A percentile compares a stretch with the other conserved stretches of the same genome.
phyloP scores from a whole-genome alignment of 2,329 filamentous ascomycete species.

The Colletotrichum falcatum region DNA sequence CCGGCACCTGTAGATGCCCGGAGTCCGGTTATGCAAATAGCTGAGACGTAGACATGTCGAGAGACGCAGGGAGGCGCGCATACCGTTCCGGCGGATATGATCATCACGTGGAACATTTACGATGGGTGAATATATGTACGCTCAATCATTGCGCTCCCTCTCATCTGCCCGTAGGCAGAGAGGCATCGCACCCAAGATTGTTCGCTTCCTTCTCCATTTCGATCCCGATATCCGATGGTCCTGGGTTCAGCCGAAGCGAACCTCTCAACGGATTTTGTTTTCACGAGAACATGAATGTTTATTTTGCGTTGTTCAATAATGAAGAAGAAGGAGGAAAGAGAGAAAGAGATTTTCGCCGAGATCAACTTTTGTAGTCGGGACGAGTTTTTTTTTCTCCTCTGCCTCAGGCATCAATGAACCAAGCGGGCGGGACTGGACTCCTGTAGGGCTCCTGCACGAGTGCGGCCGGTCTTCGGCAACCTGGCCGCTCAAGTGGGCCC shows the following conservation, averaged over 20 bases:
- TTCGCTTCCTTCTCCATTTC: constrained; percentile 67
- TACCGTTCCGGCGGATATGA: not conserved
- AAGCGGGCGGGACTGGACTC: not conserved
- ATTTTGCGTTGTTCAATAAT: constrained; percentile 62
- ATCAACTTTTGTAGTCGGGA: constrained; percentile 32
- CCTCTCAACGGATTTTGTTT: constrained; percentile 58
- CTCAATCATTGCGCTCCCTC: constrained; percentile 71
- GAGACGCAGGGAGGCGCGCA: rapidly evolving
- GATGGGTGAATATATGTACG: constrained; percentile 56
- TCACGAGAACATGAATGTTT: constrained; percentile 55
- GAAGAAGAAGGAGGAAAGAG: constrained; percentile 47
- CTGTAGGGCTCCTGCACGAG: constrained; percentile 2
- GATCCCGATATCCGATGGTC: constrained; percentile 61
- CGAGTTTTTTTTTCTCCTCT: constrained; percentile 25
- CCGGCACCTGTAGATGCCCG: constrained; percentile 37
- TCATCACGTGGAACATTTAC: not conserved
- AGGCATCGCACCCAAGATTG: constrained; percentile 72
- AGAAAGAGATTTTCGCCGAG: constrained; percentile 28
- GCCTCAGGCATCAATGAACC: constrained; percentile 27
- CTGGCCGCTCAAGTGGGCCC: constrained; percentile 29
- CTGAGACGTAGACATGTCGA: not conserved
- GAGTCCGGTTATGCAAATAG: not conserved
- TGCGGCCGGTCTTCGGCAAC: constrained; percentile 35
- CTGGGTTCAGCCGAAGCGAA: constrained; percentile 57
- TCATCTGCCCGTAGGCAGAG: constrained; percentile 58